Base-by-base conservation (phyloP, 805 yeast species). In the Ogataea philodendri region DNA sequence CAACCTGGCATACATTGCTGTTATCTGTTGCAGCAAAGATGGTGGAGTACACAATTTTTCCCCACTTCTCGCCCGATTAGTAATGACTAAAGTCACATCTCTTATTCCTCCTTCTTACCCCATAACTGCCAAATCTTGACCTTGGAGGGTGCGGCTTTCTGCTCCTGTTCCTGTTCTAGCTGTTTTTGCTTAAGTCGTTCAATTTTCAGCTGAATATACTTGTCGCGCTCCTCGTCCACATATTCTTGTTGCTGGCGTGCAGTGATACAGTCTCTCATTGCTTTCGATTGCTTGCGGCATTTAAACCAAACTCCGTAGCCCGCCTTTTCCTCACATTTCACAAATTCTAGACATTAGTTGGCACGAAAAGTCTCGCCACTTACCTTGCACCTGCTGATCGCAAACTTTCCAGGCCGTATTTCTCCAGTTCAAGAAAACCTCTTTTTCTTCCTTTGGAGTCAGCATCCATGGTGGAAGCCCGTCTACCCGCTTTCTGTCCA, bases 371-470 rank as follows among this genome's bases (percentile, higher is more conserved):
- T 9, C 31, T 20, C 17, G 8, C 23, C 20, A 25, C 57, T 34
- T 65, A 47, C 78, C 72, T 39, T 74, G 81, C 21, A 89, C 96
- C 30, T 67, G 62, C 13, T 72, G 81, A 49, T 78, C 85, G 55
- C 94, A 84, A 38, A 63, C 57, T 28, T 73, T 69, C 65, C 83
- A 83, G 0, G 90, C 75, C 51, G 68, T 67, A 39, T 65, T 70
- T 56, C 83, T 76, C 80, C 89, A 78, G 49, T 84, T 73, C 47
- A 73, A 77, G 51, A 84, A 76, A 22, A 82, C 78, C 40, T 77
- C 73, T 59, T 78, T 78, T 54, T 84, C 94, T 55, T 84, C 93
- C 44, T 70, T 72, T 9, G 93, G 90, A 0, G 85, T 74, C 15
- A 84, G 63, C 44, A 82, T 73, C 94, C 94, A 84, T 9, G 74